These are phyloP conservation scores for Microbotryum violaceum DNA, from an alignment of 1,284 basidiomycete genomes.

Conservation along the genomic window DNA sequence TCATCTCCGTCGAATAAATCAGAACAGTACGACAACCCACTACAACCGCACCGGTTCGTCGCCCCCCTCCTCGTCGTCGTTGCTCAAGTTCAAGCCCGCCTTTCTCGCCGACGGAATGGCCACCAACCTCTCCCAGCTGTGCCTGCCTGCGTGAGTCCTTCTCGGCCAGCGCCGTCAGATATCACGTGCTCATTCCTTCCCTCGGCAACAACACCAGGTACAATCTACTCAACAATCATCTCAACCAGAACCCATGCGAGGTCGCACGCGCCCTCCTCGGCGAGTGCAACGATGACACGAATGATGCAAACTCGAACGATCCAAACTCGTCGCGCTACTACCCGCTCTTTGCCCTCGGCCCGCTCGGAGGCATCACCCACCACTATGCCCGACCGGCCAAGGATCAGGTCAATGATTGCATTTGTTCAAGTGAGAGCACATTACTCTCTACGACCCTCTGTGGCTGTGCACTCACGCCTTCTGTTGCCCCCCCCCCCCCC, in stretches of 20 bases:
- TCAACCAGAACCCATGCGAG: conserved; percentile 37
- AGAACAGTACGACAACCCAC: too few species aligned
- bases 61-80: too few species aligned
- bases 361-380: conserved; percentile 55
- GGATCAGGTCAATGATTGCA: conserved; percentile 34
- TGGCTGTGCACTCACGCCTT: not conserved
- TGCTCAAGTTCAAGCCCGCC: too few species aligned
- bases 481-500: conserved; percentile 7
- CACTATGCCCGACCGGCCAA: conserved; percentile 67
- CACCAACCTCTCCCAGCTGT: too few species aligned
- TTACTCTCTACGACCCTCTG: not conserved
- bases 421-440: conserved; percentile 14
- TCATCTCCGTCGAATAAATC: too few species aligned
- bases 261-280: conserved; percentile 51
- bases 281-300: conserved; percentile 54
- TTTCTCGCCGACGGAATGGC: too few species aligned
- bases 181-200: too few species aligned
- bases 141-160: too few species aligned
- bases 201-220: conserved; percentile 49
- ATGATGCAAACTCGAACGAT: conserved; percentile 52
- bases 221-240: conserved; percentile 54
- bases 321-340: conserved; percentile 41
- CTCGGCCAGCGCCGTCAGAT: too few species aligned
- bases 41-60: too few species aligned
- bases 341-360: conserved; percentile 57